phyloP scores from a whole-genome alignment of 768 basidiomycete genomes.

The Tremella fuciformis region DNA sequence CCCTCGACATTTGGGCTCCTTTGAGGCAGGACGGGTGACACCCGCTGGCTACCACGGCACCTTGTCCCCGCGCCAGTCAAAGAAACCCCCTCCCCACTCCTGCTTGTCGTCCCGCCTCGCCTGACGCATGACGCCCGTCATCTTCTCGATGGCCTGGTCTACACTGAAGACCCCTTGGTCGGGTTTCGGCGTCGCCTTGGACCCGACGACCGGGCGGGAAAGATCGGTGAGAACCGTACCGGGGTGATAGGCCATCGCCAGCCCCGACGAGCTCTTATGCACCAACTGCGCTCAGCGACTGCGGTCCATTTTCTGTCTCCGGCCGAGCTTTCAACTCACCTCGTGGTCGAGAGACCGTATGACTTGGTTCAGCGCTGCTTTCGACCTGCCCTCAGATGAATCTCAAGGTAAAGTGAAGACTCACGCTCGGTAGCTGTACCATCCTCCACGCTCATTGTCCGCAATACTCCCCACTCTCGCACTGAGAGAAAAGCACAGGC shows the following conservation, averaged over 20 bases:
- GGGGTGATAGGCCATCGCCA: constrained; percentile 51
- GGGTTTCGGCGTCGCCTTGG: constrained; percentile 39
- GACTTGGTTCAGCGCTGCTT: constrained; percentile 55
- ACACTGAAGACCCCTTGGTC: constrained; percentile 50
- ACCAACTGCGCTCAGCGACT: constrained; percentile 26
- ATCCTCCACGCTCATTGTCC: constrained; percentile 53
- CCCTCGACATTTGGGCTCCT: too few species aligned
- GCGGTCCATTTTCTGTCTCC: too few species aligned
- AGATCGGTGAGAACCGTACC: constrained; percentile 51
- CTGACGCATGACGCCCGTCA: constrained; percentile 35
- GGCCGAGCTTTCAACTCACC: too few species aligned
- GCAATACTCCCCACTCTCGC: constrained; percentile 54
- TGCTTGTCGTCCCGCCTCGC: constrained; percentile 24
- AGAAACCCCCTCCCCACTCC: constrained; percentile 44
- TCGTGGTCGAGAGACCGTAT: constrained; percentile 53
- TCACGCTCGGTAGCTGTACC: constrained; percentile 49
- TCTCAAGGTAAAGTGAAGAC: constrained; percentile 12
- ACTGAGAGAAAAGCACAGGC: constrained; percentile 51
- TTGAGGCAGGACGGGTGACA: too few species aligned
- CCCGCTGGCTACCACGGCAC: constrained; percentile 48
- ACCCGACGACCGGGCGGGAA: constrained; percentile 45
- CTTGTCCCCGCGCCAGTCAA: constrained; percentile 49
- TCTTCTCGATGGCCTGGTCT: constrained; percentile 46
- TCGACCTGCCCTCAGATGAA: constrained; percentile 43
- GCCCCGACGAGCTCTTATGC: constrained; percentile 50